Conservation (phyloP, 305 asterid genomes). For the Euphrasia arctica region DNA sequence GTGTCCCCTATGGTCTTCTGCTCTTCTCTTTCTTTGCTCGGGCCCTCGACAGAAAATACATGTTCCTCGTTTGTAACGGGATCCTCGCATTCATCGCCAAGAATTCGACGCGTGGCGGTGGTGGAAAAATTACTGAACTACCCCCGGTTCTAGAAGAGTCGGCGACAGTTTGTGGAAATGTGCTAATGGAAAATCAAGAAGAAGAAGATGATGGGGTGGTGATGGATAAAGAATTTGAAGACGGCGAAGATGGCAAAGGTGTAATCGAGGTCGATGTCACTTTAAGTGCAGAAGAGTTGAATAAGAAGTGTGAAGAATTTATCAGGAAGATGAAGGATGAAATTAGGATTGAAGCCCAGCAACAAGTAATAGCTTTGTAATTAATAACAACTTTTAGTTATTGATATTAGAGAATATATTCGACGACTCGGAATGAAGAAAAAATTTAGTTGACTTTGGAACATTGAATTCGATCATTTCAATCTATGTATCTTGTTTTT, state of each 20-base stretch:
- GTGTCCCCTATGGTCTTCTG: constrained; percentile 35
- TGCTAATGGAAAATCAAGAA: neutral
- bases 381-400: neutral
- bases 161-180: constrained; percentile 28
- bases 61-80: constrained; percentile 61
- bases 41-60: constrained; percentile 48
- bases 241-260: neutral
- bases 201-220: constrained; percentile 6
- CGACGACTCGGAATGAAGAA: no score
- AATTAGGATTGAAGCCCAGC: constrained; percentile 46
- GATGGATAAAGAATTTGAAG: neutral
- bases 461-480: constrained; percentile 17
- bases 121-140: constrained; percentile 19
- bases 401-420: no score
- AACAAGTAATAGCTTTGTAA: neutral
- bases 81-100: constrained; percentile 60
- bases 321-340: constrained; percentile 68
- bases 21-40: constrained; percentile 35
- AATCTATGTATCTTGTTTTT: constrained; percentile 22
- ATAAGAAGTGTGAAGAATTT: constrained; percentile 57
- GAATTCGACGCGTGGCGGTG: constrained; percentile 26
- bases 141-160: constrained; percentile 20
- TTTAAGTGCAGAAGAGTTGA: constrained; percentile 53
- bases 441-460: constrained; percentile 12
- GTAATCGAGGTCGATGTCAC: constrained; percentile 24